Base-by-base conservation (phyloP, 1,139 yeast genomes). In the Hansenula sp. region DNA sequence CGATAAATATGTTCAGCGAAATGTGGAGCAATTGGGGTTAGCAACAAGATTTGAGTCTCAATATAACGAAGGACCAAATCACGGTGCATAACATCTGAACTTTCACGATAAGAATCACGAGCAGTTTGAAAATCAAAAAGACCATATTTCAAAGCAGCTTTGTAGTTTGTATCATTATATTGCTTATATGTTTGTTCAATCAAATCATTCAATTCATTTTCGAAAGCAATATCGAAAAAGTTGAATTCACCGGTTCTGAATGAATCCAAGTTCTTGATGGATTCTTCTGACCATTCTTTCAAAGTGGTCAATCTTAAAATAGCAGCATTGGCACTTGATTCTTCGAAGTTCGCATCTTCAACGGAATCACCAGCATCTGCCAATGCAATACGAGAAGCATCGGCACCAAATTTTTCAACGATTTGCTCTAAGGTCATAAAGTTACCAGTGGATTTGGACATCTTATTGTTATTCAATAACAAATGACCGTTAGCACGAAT, bases 331-430 rank as follows among this genome's bases (percentile, higher is more conserved):
- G 99, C 99, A 59, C 85, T 91, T 51, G 90, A 74, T 70, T 94
- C 99, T 62, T 93, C 99, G 61, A 94, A 88, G 72, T 94, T 94
- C 47, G 99, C 99, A 68, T 94, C 99, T 70, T 93, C 99, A 53
- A 90, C 81, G 40, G 94, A 73, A 64, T 94, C 99, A 73, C 99
- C 99, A 46, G 97, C 97, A 72, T 94, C 98, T 33, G 99, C 99
- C 57, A 94, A 74, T 10, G 99, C 97, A 66, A 94, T 87, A 75
- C 99, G 85, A 18, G 96, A 76, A 36, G 98, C 98, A 68, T 94
- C 99, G 42, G 99, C 96, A 65, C 99, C 99, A 57, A 83, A 93
- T 70, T 93, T 94, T 57, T 79, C 77, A 47, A 84, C 84, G 59
- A 85, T 77, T 67, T 93, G 90, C 58, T 83, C 79, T 64, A 93